Evolutionary conservation across 139 green algal species (phyloP), one percentile per base, ranked within the genome.

Genomic region (Picochlorum sp.): DNA sequence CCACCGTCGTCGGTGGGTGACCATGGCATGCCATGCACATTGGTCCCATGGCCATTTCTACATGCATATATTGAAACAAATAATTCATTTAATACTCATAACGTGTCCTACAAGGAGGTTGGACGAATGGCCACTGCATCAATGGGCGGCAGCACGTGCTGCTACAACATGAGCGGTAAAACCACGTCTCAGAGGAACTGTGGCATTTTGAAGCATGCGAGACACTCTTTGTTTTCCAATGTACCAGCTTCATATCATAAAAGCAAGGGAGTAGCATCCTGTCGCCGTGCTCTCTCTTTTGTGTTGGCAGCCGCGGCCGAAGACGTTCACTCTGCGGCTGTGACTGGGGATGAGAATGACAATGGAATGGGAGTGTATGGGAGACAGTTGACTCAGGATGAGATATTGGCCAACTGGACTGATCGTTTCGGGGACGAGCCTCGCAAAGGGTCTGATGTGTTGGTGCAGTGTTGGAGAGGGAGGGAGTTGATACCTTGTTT

Each of bases 361-460:
- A 54, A 54, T 21, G 47, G 47, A 20, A 54, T 54, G 47, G 47
- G 47, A 54, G 0, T 54, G 6, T 54, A 54, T 54, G 16, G 18
- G n/a, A 10, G 1, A 14, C 18, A 54, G 47, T 54, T 54, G 47
- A 54, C 18, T 54, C 16, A 54, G n/a, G 47, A 54, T 54, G 47
- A 54, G 11, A 54, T 54, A 54, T 54, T 54, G 47, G 3, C 11
- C 7, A 79, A 85, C 66, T 95, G 88, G 89, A 75, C 83, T 15
- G 89, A 95, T 73, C 75, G 88, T 7, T 98, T 87, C 67, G 79
- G 73, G 23, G 75, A 75, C 30, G 72, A 94, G 72, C 79, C 86
- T 4, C 79, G 94, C 60, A 98, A 98, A 77, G 94, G 94, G 16
- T 88, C 77, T 50, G 94, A 99, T 78, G 95, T 99, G 65, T 83